These are phyloP conservation scores for Triangularia setosa DNA, from an alignment of 2,329 filamentous ascomycete genomes.

Conservation along the genomic window DNA sequence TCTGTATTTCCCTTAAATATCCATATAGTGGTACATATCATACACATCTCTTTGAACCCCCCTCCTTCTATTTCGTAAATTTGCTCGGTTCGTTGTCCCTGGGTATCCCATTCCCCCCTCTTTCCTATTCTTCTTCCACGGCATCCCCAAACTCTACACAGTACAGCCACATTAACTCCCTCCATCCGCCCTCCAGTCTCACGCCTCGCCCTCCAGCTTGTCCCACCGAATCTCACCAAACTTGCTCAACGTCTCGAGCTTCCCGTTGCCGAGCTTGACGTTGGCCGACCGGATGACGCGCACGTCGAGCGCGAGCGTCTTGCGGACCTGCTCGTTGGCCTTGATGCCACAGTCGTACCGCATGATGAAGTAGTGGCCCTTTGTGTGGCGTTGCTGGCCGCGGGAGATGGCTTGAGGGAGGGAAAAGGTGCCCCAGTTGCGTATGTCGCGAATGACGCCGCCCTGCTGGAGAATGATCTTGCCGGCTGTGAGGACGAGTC, in stretches of 20 bases:
- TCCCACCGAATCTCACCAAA: constrained; percentile 51
- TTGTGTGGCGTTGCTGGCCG: constrained; percentile 77
- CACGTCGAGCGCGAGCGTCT: constrained; percentile 78
- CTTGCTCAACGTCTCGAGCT: constrained; percentile 63
- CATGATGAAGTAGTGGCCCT: constrained; percentile 97
- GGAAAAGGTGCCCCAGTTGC: constrained; percentile 92
- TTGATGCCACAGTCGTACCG: constrained; percentile 78
- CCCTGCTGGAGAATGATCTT: constrained; percentile 75
- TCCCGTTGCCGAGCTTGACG: constrained; percentile 83
- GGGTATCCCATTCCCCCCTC: not conserved
- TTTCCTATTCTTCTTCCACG: not conserved
- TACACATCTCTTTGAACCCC: not conserved
- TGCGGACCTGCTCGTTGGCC: constrained; percentile 71
- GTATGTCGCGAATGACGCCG: constrained; percentile 86
- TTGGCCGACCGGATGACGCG: constrained; percentile 83
- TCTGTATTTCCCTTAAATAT: not conserved
- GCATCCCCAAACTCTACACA: not conserved
- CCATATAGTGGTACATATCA: not conserved
- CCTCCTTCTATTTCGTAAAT: not conserved
- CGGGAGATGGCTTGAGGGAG: constrained; percentile 76
- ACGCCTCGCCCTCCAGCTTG: constrained; percentile 24
- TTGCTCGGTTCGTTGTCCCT: not conserved
- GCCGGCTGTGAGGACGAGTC: constrained; percentile 84
- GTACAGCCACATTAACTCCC: not conserved
- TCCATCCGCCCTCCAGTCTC: not conserved